phyloP scores from a whole-genome alignment of 306 rosid genomes.

The Betula pendula region DNA sequence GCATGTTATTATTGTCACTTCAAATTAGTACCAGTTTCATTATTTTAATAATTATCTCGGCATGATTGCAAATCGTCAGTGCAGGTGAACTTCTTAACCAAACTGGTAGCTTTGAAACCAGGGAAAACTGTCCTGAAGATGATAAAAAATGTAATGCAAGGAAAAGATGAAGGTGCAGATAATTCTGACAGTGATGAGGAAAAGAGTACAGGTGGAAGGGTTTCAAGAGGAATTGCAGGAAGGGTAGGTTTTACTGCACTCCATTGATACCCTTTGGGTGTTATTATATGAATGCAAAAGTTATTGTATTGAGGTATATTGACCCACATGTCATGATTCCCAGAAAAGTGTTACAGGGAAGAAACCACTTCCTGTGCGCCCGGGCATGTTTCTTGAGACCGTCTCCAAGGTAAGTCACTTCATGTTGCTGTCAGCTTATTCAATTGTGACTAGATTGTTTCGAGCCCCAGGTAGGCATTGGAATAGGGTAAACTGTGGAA shows the following conservation, averaged over 20 bases:
- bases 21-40: background rate
- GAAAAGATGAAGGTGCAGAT: slow-evolving; percentile 92
- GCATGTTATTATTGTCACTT: background rate
- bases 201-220: slow-evolving; percentile 26
- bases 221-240: slow-evolving; percentile 59
- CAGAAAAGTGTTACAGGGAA: slow-evolving; percentile 70
- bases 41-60: slow-evolving; percentile 18
- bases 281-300: background rate
- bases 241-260: slow-evolving; percentile 60
- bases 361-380: slow-evolving; percentile 81
- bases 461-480: background rate
- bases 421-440: slow-evolving; percentile 5
- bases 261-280: slow-evolving; percentile 19
- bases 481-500: no score
- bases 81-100: slow-evolving; percentile 92
- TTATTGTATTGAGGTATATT: background rate
- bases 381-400: slow-evolving; percentile 98
- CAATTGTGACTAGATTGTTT: slow-evolving; percentile 16
- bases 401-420: slow-evolving; percentile 68
- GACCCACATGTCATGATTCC: slow-evolving; percentile 21
- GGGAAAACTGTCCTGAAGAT: slow-evolving; percentile 75
- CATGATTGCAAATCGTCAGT: slow-evolving; percentile 21
- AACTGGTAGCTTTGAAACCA: slow-evolving; percentile 87
- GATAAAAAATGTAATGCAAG: slow-evolving; percentile 91
- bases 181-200: slow-evolving; percentile 35